Base-by-base conservation (phyloP, 2,329 filamentous ascomycete genomes). In the Neofusicoccum umdonicola region DNA sequence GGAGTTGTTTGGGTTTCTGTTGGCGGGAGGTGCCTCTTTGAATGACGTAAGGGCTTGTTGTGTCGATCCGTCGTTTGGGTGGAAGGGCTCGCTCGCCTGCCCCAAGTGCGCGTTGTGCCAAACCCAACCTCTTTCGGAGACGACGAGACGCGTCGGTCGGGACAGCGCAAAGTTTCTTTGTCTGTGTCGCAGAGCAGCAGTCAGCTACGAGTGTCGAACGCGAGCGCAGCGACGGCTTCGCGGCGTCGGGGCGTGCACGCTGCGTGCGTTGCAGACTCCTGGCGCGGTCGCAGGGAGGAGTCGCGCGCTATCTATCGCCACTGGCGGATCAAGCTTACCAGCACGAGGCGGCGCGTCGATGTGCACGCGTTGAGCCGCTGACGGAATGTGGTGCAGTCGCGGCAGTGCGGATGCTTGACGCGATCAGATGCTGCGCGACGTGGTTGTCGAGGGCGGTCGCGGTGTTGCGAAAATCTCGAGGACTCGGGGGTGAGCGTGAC, bases 1-100 rank as follows among this genome's bases (percentile, higher is more conserved):
- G 70, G 74, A 74, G 67, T 70, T 72, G 70, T 70, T 72, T 63
- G 71, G 69, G 61, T 71, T 70, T 70, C 72, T 71, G 68, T 73
- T 73, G 71, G 72, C 71, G 66, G 73, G 67, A 56, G 69, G 72
- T 68, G 74, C 72, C 52, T 72, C 76, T 76, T 62, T 64, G 67
- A 56, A 64, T 76, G 75, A 76, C 74, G 75, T 76, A 76, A 72
- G 52, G 48, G 66, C 67, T 66, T 64, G 67, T 56, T 39, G 66
- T 68, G 67, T 68, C 68, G 69, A 69, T 70, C 68, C 72, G 61
- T 54, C 56, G 62, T 54, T 51, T 31, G 44, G 51, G 51, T 64
- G 51, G 61, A 47, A 42, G 62, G 17, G 58, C 62, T 64, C 54
- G 54, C 51, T 57, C 50, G 61, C 39, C 34, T 19, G 51, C 67